Evolutionary conservation across 1,139 yeast genomes (phyloP).

Genomic region (Geotrichum siamense): DNA sequence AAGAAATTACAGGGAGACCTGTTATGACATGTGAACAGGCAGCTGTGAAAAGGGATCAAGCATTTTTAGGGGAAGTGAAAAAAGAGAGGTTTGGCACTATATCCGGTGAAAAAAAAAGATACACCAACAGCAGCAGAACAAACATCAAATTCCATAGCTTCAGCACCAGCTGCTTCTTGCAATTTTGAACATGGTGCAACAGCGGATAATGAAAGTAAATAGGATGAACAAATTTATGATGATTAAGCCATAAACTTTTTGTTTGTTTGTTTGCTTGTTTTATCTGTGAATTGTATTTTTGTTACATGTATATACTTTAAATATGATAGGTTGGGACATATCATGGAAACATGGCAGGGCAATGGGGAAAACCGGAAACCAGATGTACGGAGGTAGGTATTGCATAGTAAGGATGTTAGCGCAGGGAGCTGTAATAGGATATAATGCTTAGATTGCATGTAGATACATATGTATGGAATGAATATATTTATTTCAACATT

Average conservation of each 20-base stretch:
- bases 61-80: slow-evolving; percentile 19
- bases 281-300: background rate
- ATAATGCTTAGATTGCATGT: no score
- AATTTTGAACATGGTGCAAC: slow-evolving; percentile 1
- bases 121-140: slow-evolving; percentile 47
- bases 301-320: background rate
- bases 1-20: slow-evolving; percentile 44
- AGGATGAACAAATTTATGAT: background rate
- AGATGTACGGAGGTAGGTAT: no score
- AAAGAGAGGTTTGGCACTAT: slow-evolving; percentile 37
- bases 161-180: slow-evolving; percentile 64
- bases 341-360: no score
- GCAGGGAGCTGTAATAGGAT: no score
- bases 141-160: slow-evolving; percentile 71
- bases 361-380: no score
- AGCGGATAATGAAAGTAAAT: background rate
- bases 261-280: background rate
- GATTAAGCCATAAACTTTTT: slow-evolving; percentile 1
- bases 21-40: slow-evolving; percentile 64
- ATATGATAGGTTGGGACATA: background rate
- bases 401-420: no score
- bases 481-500: no score
- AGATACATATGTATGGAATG: no score
- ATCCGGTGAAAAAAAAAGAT: slow-evolving; percentile 65
- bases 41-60: slow-evolving; percentile 38